Base-by-base conservation (phyloP, 2,329 filamentous ascomycete species). In the Aspergillus sergii region DNA sequence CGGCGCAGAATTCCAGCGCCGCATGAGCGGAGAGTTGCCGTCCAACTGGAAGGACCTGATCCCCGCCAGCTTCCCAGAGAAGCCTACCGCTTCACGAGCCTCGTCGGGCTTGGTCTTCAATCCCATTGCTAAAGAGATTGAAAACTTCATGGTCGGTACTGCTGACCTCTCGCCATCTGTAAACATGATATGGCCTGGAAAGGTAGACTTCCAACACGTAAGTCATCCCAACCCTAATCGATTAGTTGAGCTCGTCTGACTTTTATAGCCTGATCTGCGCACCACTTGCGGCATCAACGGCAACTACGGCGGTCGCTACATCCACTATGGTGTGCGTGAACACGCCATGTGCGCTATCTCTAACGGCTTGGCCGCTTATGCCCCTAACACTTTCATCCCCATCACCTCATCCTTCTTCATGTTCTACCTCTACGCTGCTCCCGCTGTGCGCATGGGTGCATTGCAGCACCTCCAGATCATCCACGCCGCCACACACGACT, bases 311-410 rank as follows among this genome's bases (percentile, higher is more conserved):
- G 81, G 81, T 26, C 78, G 81, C 9, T 82, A 82, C 65, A 78
- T 88, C 66, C 86, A 86, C 72, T 88, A 82, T 71, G 86, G 86
- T 45, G 83, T 89, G 59, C 83, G 86, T 6, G 86, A 88, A 67
- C 86, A 88, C 69, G 86, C 86, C 60, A 89, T 89, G 87, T 81
- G 81, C 2, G 91, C 91, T 75, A 92, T 96, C 82, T 91, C 96
- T 84, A 97, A 97, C 71, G 88, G 87, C 3, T 74, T 89, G 4
- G 86, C 87, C 0, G 87, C 87, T 1, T 89, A 81, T 63, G 78
- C 79, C 62, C 83, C 80, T 41, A 83, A 81, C 28, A 86, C 85
- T 0, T 82, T 88, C 66, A 75, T 89, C 9, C 86, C 86, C 0
- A 75, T 88, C 41, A 89, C 86, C 1, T 83, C 84, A 0, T 82